Evolutionary conservation across 2,329 filamentous ascomycete species (phyloP).

Genomic region (Pleoardoris graminearum): DNA sequence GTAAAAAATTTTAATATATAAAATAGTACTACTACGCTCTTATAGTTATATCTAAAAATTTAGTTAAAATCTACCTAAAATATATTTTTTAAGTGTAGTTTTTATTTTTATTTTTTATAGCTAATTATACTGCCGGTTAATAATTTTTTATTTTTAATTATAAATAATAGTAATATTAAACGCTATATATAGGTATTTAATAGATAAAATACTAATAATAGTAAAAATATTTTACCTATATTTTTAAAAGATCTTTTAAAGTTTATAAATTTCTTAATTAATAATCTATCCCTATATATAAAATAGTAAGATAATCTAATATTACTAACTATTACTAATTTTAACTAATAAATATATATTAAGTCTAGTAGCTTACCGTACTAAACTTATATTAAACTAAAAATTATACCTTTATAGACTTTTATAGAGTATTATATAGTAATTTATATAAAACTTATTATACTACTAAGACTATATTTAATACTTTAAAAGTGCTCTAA

Average conservation of each 20-base stretch:
- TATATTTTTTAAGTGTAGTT: background rate
- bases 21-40: background rate
- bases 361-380: background rate
- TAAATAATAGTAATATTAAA: too few species aligned
- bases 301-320: background rate
- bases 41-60: background rate
- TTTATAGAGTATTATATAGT: background rate
- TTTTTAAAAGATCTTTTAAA: background rate
- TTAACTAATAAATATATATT: too few species aligned
- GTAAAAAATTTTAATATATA: background rate
- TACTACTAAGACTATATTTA: background rate
- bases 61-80: background rate
- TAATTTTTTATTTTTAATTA: background rate
- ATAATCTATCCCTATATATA: background rate
- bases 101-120: background rate
- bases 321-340: background rate
- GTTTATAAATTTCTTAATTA: background rate
- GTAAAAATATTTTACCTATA: too few species aligned
- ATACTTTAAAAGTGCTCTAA: background rate
- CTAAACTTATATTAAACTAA: background rate
- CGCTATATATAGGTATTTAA: too few species aligned
- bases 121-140: background rate
- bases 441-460: background rate
- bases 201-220: too few species aligned
- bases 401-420: background rate